Conservation (phyloP, 1,284 basidiomycete genomes). For the Ceratobasidium sp. region DNA sequence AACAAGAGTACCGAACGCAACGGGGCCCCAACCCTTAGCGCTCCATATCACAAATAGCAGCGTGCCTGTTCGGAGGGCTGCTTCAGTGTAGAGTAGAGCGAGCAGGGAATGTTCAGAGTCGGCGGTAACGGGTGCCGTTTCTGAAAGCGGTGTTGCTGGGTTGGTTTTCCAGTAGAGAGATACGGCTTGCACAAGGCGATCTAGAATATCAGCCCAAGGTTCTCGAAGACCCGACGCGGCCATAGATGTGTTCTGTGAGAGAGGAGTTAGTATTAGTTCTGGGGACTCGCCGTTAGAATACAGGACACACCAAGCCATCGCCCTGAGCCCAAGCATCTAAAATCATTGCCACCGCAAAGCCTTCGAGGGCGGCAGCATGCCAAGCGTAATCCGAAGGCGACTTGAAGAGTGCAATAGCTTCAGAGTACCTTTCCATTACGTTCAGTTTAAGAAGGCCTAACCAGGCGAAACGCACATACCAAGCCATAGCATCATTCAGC, state of each 20-base stretch:
- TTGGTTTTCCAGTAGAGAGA: conserved; percentile 71
- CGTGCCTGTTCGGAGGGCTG: conserved; percentile 75
- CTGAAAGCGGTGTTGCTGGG: conserved; percentile 50
- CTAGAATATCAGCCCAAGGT: conserved; percentile 76
- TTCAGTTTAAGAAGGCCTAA: conserved; percentile 39
- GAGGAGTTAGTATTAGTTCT: conserved; percentile 49
- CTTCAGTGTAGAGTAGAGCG: conserved; percentile 73
- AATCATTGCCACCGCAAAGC: conserved; percentile 80
- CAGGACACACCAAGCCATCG: conserved; percentile 73
- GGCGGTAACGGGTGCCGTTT: conserved; percentile 54
- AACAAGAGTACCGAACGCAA: conserved; percentile 81
- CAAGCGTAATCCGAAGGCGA: conserved; percentile 81
- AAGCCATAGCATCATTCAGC: conserved; percentile 81
- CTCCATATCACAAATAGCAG: conserved; percentile 84
- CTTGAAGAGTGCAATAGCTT: conserved; percentile 81
- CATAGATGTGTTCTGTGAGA: conserved; percentile 60
- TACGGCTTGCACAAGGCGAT: conserved; percentile 75
- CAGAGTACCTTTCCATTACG: conserved; percentile 73
- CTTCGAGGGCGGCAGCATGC: conserved; percentile 89
- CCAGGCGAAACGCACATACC: conserved; percentile 63
- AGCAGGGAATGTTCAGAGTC: conserved; percentile 73
- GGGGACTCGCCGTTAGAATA: conserved; percentile 30
- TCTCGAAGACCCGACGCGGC: conserved; percentile 63
- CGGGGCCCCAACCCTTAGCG: conserved; percentile 86
- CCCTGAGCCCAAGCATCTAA: conserved; percentile 85